These are phyloP conservation scores for Arthroderma uncinatum DNA, from an alignment of 2,329 filamentous ascomycete genomes.

Conservation along the genomic window DNA sequence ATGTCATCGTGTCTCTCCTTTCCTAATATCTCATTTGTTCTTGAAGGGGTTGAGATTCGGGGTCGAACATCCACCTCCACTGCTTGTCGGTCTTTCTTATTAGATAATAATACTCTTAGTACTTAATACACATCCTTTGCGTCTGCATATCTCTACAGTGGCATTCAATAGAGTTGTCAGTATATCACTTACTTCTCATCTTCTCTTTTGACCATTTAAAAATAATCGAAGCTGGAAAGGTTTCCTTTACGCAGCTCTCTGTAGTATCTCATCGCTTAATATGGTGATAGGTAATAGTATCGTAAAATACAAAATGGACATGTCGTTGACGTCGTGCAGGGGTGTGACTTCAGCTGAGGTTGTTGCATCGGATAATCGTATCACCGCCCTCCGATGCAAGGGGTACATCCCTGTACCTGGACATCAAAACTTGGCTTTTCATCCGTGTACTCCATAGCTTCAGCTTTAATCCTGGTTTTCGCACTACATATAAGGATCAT, in stretches of 20 bases:
- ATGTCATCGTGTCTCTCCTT: background rate
- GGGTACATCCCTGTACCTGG: background rate
- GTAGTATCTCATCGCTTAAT: no score
- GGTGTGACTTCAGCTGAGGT: background rate
- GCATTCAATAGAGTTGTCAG: background rate
- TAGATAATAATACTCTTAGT: constrained; percentile 7
- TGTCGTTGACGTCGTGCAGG: background rate
- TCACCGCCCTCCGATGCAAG: background rate
- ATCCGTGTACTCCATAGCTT: no score
- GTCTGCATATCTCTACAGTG: background rate
- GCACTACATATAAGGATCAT: no score
- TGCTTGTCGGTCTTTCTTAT: constrained; percentile 1
- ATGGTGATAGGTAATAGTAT: no score
- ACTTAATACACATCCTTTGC: constrained; percentile 5
- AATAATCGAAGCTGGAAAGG: no score
- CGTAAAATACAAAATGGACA: no score
- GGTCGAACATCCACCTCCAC: constrained; percentile 4
- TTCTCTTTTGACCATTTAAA: background rate
- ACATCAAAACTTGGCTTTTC: background rate
- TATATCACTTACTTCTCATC: background rate
- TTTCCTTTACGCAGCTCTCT: no score
- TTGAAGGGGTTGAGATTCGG: constrained; percentile 2
- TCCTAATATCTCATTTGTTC: background rate
- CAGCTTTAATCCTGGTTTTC: no score
- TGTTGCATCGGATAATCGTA: background rate